A percentile compares a stretch with the other conserved stretches of the same genome.
Conservation (phyloP, 495 filamentous ascomycete genomes). For the Podospora tetraspora region DNA sequence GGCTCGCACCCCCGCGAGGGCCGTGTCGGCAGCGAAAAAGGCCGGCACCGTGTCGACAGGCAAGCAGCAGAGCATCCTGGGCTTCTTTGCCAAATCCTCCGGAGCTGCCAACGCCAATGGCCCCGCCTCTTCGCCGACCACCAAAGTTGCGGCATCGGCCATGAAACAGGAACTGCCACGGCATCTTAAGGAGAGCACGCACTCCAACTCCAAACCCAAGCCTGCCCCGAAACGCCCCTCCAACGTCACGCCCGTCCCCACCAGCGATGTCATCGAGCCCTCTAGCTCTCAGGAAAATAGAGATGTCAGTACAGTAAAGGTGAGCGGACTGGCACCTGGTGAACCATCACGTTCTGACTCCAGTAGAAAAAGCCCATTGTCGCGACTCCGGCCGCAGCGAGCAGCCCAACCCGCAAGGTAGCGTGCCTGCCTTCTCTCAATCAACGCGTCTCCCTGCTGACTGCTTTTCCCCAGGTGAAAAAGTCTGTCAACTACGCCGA, state of each 20-base stretch:
- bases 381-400: constrained; percentile 27
- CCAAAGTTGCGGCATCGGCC: constrained; percentile 19
- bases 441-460: not conserved
- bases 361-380: constrained; percentile 28
- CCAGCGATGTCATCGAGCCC: constrained; percentile 61
- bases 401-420: constrained; percentile 61
- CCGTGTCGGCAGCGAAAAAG: constrained; percentile 39
- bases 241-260: constrained; percentile 69
- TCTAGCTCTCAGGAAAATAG: constrained; percentile 54
- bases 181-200: constrained; percentile 42
- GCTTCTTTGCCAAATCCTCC: constrained; percentile 74
- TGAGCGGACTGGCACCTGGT: constrained; percentile 39
- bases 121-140: constrained; percentile 25
- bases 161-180: constrained; percentile 26
- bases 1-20: constrained; percentile 40
- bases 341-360: constrained; percentile 33
- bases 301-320: constrained; percentile 38
- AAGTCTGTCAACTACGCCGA: constrained; percentile 62
- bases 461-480: constrained; percentile 38
- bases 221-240: constrained; percentile 31
- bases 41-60: constrained; percentile 35
- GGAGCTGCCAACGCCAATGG: constrained; percentile 33
- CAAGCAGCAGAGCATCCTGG: constrained; percentile 77
- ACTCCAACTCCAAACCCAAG: constrained; percentile 41
- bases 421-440: not conserved